A percentile compares a stretch with the other conserved stretches of the same genome.
phyloP scores from a whole-genome alignment of 129 eudicot species.

The Flaveria bidentis region DNA sequence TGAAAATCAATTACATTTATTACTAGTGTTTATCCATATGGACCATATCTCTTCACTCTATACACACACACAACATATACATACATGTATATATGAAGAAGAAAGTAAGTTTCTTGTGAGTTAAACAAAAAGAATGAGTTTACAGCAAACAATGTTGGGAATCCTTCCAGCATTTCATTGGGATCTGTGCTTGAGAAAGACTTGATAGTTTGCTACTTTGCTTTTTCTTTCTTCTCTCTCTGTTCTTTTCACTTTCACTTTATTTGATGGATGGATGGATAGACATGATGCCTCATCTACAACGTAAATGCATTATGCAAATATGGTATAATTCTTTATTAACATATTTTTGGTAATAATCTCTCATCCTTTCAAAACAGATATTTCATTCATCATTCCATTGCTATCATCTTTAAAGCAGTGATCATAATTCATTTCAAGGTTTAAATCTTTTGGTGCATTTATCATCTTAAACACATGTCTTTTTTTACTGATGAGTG shows the following conservation, averaged over 20 bases:
- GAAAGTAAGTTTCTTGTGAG: slow-evolving; percentile 70
- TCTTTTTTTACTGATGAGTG: too few relatives aligned
- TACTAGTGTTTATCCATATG: slow-evolving; percentile 23
- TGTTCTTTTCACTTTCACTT: slow-evolving; percentile 43
- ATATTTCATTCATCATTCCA: background rate
- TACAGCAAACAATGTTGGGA: slow-evolving; percentile 65
- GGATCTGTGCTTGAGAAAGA: slow-evolving; percentile 98
- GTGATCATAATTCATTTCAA: background rate
- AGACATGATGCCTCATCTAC: slow-evolving; percentile 28
- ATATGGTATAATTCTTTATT: slow-evolving; percentile 17
- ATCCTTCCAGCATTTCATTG: slow-evolving; percentile 76
- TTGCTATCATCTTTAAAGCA: too few relatives aligned
- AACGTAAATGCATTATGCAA: slow-evolving; percentile 20
- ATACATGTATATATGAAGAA: slow-evolving; percentile 26
- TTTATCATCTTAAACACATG: too few relatives aligned
- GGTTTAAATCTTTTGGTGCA: background rate
- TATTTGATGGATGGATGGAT: slow-evolving; percentile 27
- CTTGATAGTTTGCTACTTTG: slow-evolving; percentile 64
- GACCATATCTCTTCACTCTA: slow-evolving; percentile 2
- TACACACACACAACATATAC: background rate
- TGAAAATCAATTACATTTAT: slow-evolving; percentile 33
- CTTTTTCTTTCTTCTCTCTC: slow-evolving; percentile 23
- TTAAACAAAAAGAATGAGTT: slow-evolving; percentile 81
- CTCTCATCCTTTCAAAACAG: background rate
- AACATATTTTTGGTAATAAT: background rate